phyloP scores from a whole-genome alignment of 1,284 basidiomycete species.

The Schizophyllum amplum region DNA sequence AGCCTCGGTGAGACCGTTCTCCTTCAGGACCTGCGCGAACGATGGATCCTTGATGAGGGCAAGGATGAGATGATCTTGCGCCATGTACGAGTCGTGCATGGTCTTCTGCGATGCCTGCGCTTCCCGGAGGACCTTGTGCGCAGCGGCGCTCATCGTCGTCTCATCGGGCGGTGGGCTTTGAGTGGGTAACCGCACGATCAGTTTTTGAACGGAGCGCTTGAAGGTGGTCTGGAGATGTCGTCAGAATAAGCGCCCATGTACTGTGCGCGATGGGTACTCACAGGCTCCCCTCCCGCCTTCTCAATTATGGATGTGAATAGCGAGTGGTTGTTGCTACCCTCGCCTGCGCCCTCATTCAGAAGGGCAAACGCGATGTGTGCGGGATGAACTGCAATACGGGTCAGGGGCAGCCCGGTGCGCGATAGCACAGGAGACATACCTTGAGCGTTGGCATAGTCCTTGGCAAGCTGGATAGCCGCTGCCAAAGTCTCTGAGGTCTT shows the following conservation, averaged over 20 bases:
- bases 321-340: slow-evolving; percentile 27
- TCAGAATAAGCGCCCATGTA: slow-evolving; percentile 36
- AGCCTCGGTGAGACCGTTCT: slow-evolving; percentile 64
- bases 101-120: slow-evolving; percentile 79
- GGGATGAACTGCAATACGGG: slow-evolving; percentile 47
- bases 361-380: slow-evolving; percentile 73
- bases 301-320: slow-evolving; percentile 71
- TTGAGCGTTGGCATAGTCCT: slow-evolving; percentile 77
- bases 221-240: slow-evolving; percentile 35
- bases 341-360: slow-evolving; percentile 50
- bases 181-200: slow-evolving; percentile 70
- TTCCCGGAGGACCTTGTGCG: slow-evolving; percentile 68
- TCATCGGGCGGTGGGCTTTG: slow-evolving; percentile 85
- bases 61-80: slow-evolving; percentile 79
- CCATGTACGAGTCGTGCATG: slow-evolving; percentile 91
- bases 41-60: slow-evolving; percentile 71
- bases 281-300: slow-evolving; percentile 72
- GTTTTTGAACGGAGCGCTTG: slow-evolving; percentile 58
- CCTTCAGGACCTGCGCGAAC: slow-evolving; percentile 64
- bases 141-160: slow-evolving; percentile 51
- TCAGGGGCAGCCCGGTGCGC: neutral
- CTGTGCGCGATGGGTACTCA: slow-evolving; percentile 25
- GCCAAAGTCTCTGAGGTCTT: slow-evolving; percentile 61
- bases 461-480: slow-evolving; percentile 71
- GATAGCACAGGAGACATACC: neutral